Percentiles rank a stretch among this genome's conserved stretches.
Evolutionary conservation across 2,329 filamentous ascomycete genomes (phyloP).

Genomic region (Trichoderma semiorbis): DNA sequence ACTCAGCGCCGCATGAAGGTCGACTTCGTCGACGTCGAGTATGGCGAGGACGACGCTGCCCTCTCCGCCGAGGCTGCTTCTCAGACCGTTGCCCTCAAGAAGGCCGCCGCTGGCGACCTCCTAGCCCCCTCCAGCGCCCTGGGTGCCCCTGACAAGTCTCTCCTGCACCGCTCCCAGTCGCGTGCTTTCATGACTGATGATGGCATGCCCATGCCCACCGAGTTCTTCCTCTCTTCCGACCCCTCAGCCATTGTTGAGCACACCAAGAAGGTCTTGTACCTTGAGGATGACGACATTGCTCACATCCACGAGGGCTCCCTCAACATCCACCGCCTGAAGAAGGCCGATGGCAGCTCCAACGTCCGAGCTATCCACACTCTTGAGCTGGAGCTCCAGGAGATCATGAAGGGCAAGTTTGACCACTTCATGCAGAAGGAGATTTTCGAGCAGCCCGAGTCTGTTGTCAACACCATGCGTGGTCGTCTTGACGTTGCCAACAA

Average conservation of each 20-base stretch:
- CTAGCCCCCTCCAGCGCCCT: constrained; percentile 61
- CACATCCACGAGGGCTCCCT: constrained; percentile 98
- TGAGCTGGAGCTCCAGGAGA: constrained; percentile 98
- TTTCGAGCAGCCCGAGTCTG: constrained; percentile 98
- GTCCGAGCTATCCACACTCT: constrained; percentile 97
- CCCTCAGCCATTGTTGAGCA: constrained; percentile 98
- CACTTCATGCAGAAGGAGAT: constrained; percentile 99
- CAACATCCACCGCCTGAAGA: constrained; percentile 97
- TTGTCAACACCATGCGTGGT: constrained; percentile 99
- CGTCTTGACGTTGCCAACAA: constrained; percentile 92
- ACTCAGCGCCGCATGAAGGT: constrained; percentile 99
- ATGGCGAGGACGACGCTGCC: constrained; percentile 76
- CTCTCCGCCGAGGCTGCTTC: constrained; percentile 92
- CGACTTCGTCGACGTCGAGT: constrained; percentile 99
- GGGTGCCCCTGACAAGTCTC: constrained; percentile 92
- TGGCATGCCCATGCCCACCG: constrained; percentile 93
- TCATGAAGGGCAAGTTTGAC: constrained; percentile 99
- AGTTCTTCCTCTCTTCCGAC: constrained; percentile 99
- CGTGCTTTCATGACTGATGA: constrained; percentile 99
- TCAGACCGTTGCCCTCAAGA: constrained; percentile 96
- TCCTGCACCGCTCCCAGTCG: constrained; percentile 96
- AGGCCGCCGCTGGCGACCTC: constrained; percentile 62
- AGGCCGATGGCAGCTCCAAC: constrained; percentile 94
- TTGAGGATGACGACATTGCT: constrained; percentile 98
- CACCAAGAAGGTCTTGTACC: constrained; percentile 99